These are phyloP conservation scores for Cercospora citrullina DNA, from an alignment of 2,329 filamentous ascomycete species.

Conservation along the genomic window DNA sequence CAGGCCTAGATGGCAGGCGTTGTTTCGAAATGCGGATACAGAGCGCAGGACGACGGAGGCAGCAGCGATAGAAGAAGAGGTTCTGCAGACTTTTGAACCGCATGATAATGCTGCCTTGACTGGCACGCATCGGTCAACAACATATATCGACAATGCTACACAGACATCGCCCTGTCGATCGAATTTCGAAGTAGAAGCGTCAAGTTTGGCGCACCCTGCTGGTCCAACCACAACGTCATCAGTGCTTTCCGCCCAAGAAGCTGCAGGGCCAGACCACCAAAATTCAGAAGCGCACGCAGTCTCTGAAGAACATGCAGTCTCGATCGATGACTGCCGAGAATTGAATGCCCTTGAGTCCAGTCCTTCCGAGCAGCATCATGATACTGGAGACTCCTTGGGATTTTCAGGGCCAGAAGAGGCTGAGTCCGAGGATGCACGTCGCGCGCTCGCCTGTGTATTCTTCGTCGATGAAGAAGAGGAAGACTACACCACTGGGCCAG, in stretches of 20 bases:
- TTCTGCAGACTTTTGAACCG: no score
- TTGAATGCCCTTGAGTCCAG: no score
- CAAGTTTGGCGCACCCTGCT: no score
- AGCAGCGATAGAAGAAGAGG: neutral
- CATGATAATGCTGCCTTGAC: no score
- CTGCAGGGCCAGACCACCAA: no score
- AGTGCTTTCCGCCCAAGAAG: no score
- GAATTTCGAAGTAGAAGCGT: neutral
- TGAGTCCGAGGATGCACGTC: neutral
- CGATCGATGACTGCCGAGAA: no score
- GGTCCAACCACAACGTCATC: no score
- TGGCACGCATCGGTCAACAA: neutral
- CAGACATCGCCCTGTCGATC: neutral
- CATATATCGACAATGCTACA: neutral
- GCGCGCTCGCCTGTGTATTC: neutral
- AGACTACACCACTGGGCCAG: neutral
- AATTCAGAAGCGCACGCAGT: no score
- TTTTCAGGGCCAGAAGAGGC: neutral
- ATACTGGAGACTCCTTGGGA: neutral
- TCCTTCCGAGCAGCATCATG: neutral
- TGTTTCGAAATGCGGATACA: neutral
- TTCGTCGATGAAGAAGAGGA: constrained; percentile 2
- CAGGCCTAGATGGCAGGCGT: neutral
- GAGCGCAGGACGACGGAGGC: neutral
- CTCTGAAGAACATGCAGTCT: no score